phyloP scores from a whole-genome alignment of 148 eudicot species.

The Polygonum maritimum region DNA sequence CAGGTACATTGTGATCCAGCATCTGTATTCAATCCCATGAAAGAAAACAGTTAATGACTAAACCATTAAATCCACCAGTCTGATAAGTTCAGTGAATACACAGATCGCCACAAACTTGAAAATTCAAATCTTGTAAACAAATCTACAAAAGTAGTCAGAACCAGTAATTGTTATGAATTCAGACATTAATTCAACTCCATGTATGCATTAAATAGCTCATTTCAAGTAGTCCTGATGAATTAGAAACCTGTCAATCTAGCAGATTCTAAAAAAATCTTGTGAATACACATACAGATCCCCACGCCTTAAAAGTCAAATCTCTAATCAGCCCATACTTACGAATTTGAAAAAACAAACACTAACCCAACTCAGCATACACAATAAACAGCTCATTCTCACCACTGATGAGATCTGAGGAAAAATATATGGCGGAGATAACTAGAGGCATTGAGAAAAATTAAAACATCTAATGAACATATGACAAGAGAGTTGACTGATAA shows the following conservation, averaged over 20 bases:
- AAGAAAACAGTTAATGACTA: not conserved
- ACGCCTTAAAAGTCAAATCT: not conserved
- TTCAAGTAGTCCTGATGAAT: not conserved
- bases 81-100: not conserved
- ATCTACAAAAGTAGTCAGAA: not conserved
- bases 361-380: not conserved
- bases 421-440: not conserved
- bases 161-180: not conserved
- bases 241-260: not conserved
- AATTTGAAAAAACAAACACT: not conserved
- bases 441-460: not conserved
- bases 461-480: not conserved
- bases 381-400: not conserved
- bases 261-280: not conserved
- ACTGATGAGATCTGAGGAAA: conserved; percentile 1
- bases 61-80: not conserved
- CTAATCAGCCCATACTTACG: not conserved
- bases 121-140: not conserved
- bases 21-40: conserved; percentile 39
- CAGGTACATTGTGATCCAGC: conserved; percentile 92
- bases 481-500: not conserved
- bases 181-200: not conserved
- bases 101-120: not conserved
- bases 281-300: too few species aligned
- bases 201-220: not conserved